These are phyloP conservation scores for Miscanthus lutarioriparius DNA, from an alignment of 176 grass and related monocot genomes.

Conservation along the genomic window DNA sequence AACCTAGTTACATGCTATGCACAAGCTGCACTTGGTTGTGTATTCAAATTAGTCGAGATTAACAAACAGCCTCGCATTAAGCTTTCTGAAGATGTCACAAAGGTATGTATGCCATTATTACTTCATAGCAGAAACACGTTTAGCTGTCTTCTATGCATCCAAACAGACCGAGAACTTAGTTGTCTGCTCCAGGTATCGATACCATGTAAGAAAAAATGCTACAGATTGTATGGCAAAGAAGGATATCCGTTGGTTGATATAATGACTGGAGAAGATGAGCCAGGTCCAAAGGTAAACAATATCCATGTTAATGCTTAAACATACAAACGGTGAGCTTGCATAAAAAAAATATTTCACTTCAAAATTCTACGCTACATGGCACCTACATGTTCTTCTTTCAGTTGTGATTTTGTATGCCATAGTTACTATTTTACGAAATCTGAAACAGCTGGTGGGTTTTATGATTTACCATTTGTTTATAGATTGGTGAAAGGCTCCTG, in stretches of 20 bases:
- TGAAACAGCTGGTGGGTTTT: constrained; percentile 8
- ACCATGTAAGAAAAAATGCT: constrained; percentile 93
- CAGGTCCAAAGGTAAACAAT: constrained; percentile 70
- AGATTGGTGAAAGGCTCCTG: constrained; percentile 88
- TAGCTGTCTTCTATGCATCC: not conserved
- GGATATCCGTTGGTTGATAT: constrained; percentile 84
- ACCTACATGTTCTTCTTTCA: not conserved
- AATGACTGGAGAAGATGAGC: constrained; percentile 84
- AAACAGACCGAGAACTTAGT: not conserved
- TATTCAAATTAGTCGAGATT: constrained; percentile 98
- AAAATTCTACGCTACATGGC: constrained; percentile 11
- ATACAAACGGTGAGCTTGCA: not conserved
- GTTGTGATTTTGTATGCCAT: not conserved
- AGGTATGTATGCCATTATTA: constrained; percentile 48
- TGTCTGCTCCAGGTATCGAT: constrained; percentile 73
- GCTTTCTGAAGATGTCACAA: constrained; percentile 94
- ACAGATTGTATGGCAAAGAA: constrained; percentile 90
- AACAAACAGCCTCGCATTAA: constrained; percentile 96
- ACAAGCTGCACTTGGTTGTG: constrained; percentile 94
- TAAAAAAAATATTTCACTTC: constrained; percentile 11
- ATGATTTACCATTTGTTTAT: constrained; percentile 27
- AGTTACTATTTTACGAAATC: not conserved
- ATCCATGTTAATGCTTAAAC: constrained; percentile 1
- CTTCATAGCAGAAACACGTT: constrained; percentile 20
- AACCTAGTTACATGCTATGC: constrained; percentile 95